Base-by-base conservation (phyloP, 2,329 filamentous ascomycete species). In the Aureobasidium sp. region DNA sequence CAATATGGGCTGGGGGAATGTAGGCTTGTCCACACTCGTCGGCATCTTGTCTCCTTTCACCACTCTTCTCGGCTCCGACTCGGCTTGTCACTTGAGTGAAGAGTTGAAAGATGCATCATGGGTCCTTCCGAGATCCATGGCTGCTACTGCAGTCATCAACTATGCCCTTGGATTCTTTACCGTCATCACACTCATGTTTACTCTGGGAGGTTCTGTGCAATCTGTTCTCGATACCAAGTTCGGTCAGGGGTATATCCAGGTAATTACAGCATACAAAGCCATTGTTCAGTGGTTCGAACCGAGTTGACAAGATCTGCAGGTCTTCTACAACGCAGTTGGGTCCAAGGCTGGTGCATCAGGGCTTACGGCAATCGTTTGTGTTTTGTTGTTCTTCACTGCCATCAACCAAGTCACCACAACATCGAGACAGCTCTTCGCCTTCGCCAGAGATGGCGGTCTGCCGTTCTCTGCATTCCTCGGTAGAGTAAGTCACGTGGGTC, bases 361-460 rank as follows among this genome's bases (percentile, higher is more conserved):
- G 7, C 29, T 64, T 15, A 59, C 53, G 1, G 47, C 53, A 19
- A 60, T 62, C 22, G 37, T 64, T 19, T 56, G 62, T 27, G 33
- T 64, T n/a, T 15, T 63, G 5, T 44, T 63, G 11, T 50, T 63
- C 45, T 57, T 49, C 12, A 57, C 53, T 42, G 56, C 56, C 37
- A 53, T 59, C 29, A 63, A 49, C 31, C 56, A 57, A 50, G 44
- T 58, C 35, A 58, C 61, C 11, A 53, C 61, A 2, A 58, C 53
- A 3, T 58, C 61, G 11, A 48, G 61, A 29, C 61, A 63, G 15
- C 45, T 63, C 17, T 79, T 70, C 58, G 75, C 75, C 0, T 78
- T 78, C 64, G 75, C 77, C 14, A 72, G 76, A 37, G 77, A 79
- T 60, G 67, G 70, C 2, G 77, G 77, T 3, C 68, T 78, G 1